A percentile compares a stretch with the other conserved stretches of the same genome.
These are phyloP conservation scores for Helicocarpus griseus DNA, from an alignment of 2,329 filamentous ascomycete species.

Conservation along the genomic window DNA sequence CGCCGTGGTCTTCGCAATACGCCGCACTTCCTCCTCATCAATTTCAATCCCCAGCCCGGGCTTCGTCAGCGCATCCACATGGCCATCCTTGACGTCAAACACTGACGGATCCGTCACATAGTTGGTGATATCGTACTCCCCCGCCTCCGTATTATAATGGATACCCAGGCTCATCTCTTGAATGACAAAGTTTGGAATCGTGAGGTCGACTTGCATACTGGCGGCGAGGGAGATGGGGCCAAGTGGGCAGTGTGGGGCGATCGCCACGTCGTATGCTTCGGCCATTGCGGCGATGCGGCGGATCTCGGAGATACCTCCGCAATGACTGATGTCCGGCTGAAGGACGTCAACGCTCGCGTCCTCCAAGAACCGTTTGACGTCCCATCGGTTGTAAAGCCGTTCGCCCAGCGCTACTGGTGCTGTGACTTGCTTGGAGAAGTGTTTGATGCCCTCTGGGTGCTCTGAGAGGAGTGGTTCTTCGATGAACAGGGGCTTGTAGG, in stretches of 20 bases:
- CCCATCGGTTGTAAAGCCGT: constrained; percentile 62
- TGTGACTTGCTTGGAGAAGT: constrained; percentile 46
- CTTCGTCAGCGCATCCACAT: constrained; percentile 32
- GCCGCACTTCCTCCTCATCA: constrained; percentile 55
- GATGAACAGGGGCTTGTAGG: constrained; percentile 62
- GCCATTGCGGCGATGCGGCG: constrained; percentile 60
- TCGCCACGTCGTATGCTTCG: constrained; percentile 62
- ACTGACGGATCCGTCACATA: constrained; percentile 33
- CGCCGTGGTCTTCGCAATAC: constrained; percentile 39
- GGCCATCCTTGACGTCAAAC: constrained; percentile 35
- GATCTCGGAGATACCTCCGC: constrained; percentile 64
- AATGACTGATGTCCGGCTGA: constrained; percentile 63
- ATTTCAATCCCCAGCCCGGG: constrained; percentile 35
- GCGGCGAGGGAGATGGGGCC: constrained; percentile 66
- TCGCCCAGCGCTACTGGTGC: constrained; percentile 65
- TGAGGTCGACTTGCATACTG: constrained; percentile 55
- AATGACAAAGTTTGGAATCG: constrained; percentile 57
- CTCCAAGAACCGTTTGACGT: constrained; percentile 62
- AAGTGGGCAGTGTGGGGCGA: constrained; percentile 65
- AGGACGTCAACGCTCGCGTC: constrained; percentile 59
- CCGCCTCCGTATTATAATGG: constrained; percentile 60
- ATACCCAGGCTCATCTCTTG: constrained; percentile 73
- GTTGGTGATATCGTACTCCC: constrained; percentile 54
- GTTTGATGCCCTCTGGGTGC: constrained; percentile 56
- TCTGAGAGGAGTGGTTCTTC: constrained; percentile 65